Conservation (phyloP, 495 filamentous ascomycete genomes). For the Schizothecium vesticola region DNA sequence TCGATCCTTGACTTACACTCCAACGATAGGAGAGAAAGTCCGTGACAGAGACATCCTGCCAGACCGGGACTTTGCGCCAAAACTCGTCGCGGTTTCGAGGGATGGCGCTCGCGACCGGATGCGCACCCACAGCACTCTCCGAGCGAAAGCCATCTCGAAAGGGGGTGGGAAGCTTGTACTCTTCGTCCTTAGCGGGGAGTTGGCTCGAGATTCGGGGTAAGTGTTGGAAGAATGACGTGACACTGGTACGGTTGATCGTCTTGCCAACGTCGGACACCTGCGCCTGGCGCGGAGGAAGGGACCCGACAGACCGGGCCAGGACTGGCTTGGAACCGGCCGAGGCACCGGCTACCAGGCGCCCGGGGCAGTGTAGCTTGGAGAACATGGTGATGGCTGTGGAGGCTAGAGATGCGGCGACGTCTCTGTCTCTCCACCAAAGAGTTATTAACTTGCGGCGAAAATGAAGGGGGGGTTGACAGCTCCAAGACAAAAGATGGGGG, state of each 20-base stretch:
- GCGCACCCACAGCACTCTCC: not conserved
- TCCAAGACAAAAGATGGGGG: not conserved
- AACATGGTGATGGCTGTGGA: slow-evolving; percentile 8
- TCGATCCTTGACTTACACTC: slow-evolving; percentile 34
- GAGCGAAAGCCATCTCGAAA: not conserved
- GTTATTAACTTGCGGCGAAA: not conserved
- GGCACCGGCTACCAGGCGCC: slow-evolving; percentile 5
- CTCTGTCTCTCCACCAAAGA: not conserved
- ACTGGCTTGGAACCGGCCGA: not conserved
- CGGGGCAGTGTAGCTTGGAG: slow-evolving; percentile 6
- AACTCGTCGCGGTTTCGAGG: slow-evolving; percentile 25
- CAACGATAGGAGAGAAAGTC: slow-evolving; percentile 45
- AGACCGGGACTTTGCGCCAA: slow-evolving; percentile 42
- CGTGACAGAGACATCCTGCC: slow-evolving; percentile 37
- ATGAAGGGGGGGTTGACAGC: not conserved
- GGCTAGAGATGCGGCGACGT: not conserved
- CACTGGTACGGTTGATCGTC: not conserved
- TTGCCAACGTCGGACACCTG: slow-evolving; percentile 19
- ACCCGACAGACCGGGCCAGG: slow-evolving; percentile 14
- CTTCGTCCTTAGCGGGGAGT: not conserved
- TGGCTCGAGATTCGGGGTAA: not conserved
- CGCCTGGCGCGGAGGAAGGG: slow-evolving; percentile 20
- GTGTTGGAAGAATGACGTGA: not conserved
- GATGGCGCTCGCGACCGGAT: slow-evolving; percentile 8
- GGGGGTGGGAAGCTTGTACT: not conserved